phyloP scores from a whole-genome alignment of 192 early-diverging fungal genomes.

The Gonapodya prolifera region DNA sequence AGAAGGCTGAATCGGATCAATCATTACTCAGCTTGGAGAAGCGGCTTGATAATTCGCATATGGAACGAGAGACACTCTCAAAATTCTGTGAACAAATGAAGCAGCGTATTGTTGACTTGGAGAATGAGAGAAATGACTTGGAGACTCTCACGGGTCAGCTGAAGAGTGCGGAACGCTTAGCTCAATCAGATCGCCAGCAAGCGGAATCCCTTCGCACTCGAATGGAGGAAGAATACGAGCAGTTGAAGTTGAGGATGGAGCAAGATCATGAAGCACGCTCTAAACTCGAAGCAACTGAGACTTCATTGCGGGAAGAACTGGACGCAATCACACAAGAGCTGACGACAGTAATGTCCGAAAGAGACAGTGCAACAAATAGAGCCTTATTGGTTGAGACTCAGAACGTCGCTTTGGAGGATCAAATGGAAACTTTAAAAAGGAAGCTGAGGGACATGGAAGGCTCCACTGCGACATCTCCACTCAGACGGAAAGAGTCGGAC shows the following conservation, averaged over 20 bases:
- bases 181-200: not conserved
- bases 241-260: not conserved
- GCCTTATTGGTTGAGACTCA: not conserved
- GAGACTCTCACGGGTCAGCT: not conserved
- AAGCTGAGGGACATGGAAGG: not conserved
- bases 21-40: not conserved
- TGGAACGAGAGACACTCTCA: not conserved
- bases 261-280: not conserved
- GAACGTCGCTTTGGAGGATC: not conserved
- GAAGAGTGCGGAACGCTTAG: not conserved
- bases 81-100: not conserved
- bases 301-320: not conserved
- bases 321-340: not conserved
- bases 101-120: not conserved
- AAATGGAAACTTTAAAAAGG: not conserved
- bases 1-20: not conserved
- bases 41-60: not conserved
- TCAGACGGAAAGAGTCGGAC: not conserved
- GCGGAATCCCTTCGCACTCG: not conserved
- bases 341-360: not conserved
- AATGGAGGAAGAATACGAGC: not conserved
- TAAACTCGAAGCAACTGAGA: not conserved
- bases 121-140: not conserved
- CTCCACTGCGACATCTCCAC: not conserved
- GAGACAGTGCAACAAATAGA: not conserved